Evolutionary conservation across 306 rosid genomes (phyloP).

Genomic region (Abrus precatorius): DNA sequence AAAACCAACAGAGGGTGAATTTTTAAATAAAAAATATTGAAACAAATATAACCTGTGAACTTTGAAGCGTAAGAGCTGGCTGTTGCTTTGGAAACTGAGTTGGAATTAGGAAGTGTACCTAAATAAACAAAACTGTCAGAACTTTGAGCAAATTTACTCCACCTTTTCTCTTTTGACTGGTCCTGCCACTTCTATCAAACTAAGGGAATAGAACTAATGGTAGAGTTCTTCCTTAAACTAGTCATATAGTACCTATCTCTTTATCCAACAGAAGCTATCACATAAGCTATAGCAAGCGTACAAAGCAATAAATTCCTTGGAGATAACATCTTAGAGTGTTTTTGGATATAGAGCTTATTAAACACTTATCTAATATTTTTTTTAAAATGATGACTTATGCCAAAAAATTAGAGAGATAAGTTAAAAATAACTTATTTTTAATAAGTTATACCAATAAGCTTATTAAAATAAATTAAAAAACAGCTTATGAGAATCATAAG

Average conservation of each 20-base stretch:
- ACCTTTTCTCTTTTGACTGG: not conserved
- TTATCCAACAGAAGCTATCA: conserved; percentile 20
- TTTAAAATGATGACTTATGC: no score
- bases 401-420: no score
- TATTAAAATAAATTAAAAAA: no score
- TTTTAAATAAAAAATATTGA: conserved; percentile 10
- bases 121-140: conserved; percentile 48
- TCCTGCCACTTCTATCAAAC: not conserved
- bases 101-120: conserved; percentile 79
- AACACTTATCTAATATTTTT: no score
- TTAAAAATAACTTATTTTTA: no score
- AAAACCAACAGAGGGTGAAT: not conserved
- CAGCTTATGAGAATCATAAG: no score
- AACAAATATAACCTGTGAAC: conserved; percentile 80
- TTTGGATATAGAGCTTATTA: no score
- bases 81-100: conserved; percentile 95
- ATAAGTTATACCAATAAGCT: no score
- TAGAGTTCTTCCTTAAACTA: conserved; percentile 23
- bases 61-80: conserved; percentile 84
- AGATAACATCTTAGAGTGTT: not conserved
- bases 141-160: not conserved
- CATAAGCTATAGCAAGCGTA: not conserved
- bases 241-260: conserved; percentile 9
- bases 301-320: not conserved
- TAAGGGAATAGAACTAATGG: not conserved